A percentile compares a stretch with the other conserved stretches of the same genome.
phyloP scores from a whole-genome alignment of 2,329 filamentous ascomycete genomes.

The Teratosphaeria zuluensis region DNA sequence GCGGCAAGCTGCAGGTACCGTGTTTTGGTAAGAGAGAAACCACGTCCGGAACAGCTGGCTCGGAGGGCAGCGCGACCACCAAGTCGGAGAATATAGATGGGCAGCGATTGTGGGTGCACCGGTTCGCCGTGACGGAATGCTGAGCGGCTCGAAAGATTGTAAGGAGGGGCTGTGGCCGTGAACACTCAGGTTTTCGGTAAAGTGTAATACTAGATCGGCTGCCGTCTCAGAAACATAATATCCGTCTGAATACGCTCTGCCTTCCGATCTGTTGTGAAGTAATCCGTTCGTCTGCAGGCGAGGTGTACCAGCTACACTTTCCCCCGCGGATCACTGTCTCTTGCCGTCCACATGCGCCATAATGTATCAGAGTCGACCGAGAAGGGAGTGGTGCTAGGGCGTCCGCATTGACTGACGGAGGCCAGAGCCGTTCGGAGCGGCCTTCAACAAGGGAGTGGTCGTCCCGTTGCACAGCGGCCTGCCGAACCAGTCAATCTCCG shows the following conservation, averaged over 20 bases:
- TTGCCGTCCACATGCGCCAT: background rate
- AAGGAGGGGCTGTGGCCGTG: background rate
- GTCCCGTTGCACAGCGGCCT: conserved; percentile 1
- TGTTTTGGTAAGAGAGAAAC: background rate
- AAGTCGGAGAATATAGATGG: background rate
- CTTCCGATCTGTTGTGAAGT: background rate
- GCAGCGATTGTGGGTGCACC: background rate
- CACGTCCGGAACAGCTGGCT: background rate
- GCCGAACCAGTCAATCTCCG: background rate
- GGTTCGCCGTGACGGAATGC: background rate
- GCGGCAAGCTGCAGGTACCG: conserved; percentile 3
- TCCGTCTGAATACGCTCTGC: background rate
- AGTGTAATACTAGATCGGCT: background rate
- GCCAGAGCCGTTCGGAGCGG: background rate
- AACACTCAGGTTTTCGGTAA: background rate
- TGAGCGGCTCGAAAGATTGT: background rate
- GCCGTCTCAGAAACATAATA: background rate
- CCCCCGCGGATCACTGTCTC: background rate
- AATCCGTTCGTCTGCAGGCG: background rate
- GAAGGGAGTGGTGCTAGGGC: background rate
- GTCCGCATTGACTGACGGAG: background rate
- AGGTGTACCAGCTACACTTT: background rate
- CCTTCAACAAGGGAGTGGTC: background rate
- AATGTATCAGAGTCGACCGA: background rate
- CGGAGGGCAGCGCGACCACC: background rate